These are phyloP conservation scores for Favolaschia claudopus DNA, from an alignment of 768 basidiomycete species.

Conservation along the genomic window DNA sequence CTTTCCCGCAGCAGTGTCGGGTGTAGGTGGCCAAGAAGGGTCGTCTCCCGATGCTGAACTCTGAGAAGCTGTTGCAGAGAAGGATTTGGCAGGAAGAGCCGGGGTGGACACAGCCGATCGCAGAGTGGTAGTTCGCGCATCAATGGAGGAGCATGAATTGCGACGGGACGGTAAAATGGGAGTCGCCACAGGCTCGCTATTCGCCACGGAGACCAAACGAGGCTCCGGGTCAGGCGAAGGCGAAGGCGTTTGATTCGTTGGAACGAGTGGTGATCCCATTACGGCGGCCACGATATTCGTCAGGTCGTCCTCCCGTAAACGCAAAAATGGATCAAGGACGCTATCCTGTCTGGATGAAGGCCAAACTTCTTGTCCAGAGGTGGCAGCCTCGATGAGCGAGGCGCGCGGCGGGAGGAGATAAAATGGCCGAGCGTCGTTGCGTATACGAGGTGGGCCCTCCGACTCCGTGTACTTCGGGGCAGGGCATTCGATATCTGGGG, in stretches of 20 bases:
- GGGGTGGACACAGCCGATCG: constrained; percentile 6
- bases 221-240: not conserved
- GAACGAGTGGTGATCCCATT: constrained; percentile 2
- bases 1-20: not conserved
- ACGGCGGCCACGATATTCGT: constrained; percentile 15
- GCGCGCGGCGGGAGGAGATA: too few species aligned
- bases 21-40: constrained; percentile 24
- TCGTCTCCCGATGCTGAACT: constrained; percentile 13
- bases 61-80: not conserved
- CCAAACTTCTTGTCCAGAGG: constrained; percentile 28
- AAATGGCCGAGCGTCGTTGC: too few species aligned
- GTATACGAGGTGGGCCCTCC: too few species aligned
- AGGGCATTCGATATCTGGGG: too few species aligned
- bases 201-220: not conserved
- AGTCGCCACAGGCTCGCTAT: not conserved
- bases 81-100: not conserved
- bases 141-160: constrained; percentile 7
- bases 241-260: not conserved
- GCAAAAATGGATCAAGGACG: constrained; percentile 20
- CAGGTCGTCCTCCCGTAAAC: constrained; percentile 10
- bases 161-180: not conserved
- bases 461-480: too few species aligned
- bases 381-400: too few species aligned
- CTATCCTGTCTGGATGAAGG: constrained; percentile 24
- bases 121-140: not conserved